phyloP scores from a whole-genome alignment of 768 basidiomycete genomes.

The Suillus bovinus region DNA sequence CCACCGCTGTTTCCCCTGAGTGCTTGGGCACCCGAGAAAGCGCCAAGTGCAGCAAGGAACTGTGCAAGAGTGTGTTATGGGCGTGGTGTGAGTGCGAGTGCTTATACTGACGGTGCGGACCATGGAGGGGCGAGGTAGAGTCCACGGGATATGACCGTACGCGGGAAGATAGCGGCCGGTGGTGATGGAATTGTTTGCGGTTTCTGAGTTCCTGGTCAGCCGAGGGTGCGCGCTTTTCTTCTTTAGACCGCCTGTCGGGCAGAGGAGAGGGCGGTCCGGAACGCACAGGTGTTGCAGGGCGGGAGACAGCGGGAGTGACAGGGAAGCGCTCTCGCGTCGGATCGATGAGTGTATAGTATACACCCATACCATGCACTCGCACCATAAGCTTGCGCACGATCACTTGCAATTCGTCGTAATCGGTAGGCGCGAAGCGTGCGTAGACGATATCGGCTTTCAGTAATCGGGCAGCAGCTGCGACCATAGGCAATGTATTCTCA shows the following conservation, averaged over 20 bases:
- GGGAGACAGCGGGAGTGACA: slow-evolving; percentile 42
- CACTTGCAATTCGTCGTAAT: slow-evolving; percentile 53
- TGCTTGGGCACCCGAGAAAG: slow-evolving; percentile 30
- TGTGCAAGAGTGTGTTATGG: slow-evolving; percentile 35
- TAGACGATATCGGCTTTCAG: slow-evolving; percentile 62
- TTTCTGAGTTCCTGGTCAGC: not conserved
- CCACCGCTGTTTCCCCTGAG: slow-evolving; percentile 53
- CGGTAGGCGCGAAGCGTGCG: slow-evolving; percentile 56
- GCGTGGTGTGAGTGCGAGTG: slow-evolving; percentile 31
- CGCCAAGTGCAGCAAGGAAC: slow-evolving; percentile 41
- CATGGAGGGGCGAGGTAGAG: slow-evolving; percentile 15
- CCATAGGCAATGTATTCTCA: slow-evolving; percentile 52
- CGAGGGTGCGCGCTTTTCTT: slow-evolving; percentile 1
- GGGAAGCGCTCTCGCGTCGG: slow-evolving; percentile 60
- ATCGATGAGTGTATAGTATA: slow-evolving; percentile 66
- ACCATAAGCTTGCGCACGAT: slow-evolving; percentile 52
- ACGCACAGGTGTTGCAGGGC: slow-evolving; percentile 33
- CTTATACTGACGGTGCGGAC: slow-evolving; percentile 6
- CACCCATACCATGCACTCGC: slow-evolving; percentile 59
- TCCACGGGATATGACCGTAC: slow-evolving; percentile 9
- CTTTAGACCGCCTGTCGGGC: not conserved
- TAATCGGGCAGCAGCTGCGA: slow-evolving; percentile 53
- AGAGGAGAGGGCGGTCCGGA: slow-evolving; percentile 36
- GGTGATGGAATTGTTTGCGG: slow-evolving; percentile 4
- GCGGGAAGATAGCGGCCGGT: slow-evolving; percentile 2